Evolutionary conservation across 305 asterid genomes (phyloP).

Genomic region (Fraxinus paxiana): DNA sequence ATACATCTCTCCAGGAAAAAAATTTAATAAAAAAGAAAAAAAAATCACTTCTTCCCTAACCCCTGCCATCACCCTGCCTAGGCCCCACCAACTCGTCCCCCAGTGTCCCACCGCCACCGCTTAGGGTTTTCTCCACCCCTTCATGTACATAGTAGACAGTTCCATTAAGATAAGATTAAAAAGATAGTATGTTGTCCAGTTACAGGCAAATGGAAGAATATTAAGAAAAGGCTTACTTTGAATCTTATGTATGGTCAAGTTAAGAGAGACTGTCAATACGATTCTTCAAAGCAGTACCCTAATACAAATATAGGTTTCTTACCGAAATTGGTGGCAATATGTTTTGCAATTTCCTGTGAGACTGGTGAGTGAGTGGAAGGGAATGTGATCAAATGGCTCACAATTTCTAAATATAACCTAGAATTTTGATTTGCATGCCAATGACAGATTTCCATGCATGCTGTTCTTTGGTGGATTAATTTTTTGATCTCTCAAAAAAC

Average conservation of each 20-base stretch:
- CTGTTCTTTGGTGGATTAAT: slow-evolving; percentile 3
- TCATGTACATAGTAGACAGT: neutral
- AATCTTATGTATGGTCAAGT: neutral
- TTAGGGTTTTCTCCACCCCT: neutral
- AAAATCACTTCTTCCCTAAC: neutral
- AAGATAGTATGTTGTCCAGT: neutral
- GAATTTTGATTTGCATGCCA: slow-evolving; percentile 12
- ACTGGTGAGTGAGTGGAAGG: neutral
- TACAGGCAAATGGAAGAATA: neutral
- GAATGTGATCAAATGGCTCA: neutral
- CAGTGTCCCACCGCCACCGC: neutral
- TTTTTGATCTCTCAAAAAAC: neutral
- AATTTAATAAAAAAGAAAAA: neutral
- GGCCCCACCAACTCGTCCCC: neutral
- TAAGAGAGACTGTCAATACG: neutral
- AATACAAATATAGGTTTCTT: neutral
- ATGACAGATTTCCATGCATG: neutral
- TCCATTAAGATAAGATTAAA: neutral
- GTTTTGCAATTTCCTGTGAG: neutral
- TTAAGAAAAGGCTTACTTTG: neutral
- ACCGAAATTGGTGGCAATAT: neutral
- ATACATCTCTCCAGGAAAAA: neutral
- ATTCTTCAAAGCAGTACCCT: neutral
- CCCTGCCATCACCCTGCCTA: neutral
- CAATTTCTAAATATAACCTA: neutral